Evolutionary conservation across 1,139 yeast species (phyloP).

Genomic region (Pichia sp.): DNA sequence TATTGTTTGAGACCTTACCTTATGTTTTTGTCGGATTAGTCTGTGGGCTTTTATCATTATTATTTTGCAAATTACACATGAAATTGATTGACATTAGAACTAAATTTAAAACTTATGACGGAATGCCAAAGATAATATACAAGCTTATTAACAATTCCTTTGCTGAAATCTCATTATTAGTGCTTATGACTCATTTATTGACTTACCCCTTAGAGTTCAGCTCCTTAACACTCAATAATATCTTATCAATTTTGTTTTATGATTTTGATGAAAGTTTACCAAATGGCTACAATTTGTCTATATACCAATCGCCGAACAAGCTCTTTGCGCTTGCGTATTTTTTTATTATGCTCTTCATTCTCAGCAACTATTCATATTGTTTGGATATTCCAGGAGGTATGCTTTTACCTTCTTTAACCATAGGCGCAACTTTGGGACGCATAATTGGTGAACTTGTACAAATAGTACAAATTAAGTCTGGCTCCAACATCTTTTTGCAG

Average conservation of each 20-base stretch:
- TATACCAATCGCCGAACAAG: constrained; percentile 12
- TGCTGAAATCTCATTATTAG: constrained; percentile 45
- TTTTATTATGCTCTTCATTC: constrained; percentile 25
- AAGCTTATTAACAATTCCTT: constrained; percentile 4
- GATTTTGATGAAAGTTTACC: constrained; percentile 12
- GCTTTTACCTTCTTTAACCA: constrained; percentile 63
- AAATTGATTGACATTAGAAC: constrained; percentile 37
- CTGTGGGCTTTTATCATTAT: constrained; percentile 66
- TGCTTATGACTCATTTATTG: constrained; percentile 47
- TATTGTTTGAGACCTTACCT: constrained; percentile 62
- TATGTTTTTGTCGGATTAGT: constrained; percentile 60
- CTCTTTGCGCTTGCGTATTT: constrained; percentile 13
- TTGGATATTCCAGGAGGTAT: constrained; percentile 70
- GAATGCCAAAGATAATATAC: constrained; percentile 29
- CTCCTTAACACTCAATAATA: constrained; percentile 14
- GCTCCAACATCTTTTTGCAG: constrained; percentile 41
- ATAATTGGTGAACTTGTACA: constrained; percentile 59
- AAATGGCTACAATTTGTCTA: constrained; percentile 8
- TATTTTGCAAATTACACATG: constrained; percentile 48
- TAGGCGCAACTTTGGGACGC: constrained; percentile 71
- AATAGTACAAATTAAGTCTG: constrained; percentile 41
- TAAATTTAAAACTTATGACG: constrained; percentile 18
- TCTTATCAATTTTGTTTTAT: constrained; percentile 13
- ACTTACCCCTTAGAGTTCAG: constrained; percentile 37
- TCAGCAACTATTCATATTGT: constrained; percentile 63